These are phyloP conservation scores for Trichoderma sp. DNA, from an alignment of 2,329 filamentous ascomycete species.

Conservation along the genomic window DNA sequence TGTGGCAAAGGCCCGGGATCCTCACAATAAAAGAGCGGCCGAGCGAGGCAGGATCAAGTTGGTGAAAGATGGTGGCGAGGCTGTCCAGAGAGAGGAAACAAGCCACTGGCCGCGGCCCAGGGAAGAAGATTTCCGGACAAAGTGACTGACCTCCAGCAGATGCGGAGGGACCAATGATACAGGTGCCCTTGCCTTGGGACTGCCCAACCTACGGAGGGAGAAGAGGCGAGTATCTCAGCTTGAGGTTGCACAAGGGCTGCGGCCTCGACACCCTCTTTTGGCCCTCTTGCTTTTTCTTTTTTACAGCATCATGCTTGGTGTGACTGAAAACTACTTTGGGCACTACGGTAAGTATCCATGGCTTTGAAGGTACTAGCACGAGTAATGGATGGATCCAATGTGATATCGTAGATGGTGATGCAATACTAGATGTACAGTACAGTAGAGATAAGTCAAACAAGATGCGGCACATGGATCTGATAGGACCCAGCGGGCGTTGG, in stretches of 20 bases:
- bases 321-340: neutral
- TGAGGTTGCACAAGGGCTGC: slow-evolving; percentile 21
- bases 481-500: neutral
- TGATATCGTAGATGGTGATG: neutral
- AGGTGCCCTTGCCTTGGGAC: slow-evolving; percentile 22
- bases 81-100: neutral
- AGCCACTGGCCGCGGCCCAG: neutral
- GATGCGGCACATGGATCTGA: neutral
- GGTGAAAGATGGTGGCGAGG: neutral
- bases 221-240: slow-evolving; percentile 19
- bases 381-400: neutral
- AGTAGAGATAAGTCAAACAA: neutral
- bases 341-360: neutral
- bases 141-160: neutral
- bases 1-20: neutral
- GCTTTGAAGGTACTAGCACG: neutral
- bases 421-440: neutral
- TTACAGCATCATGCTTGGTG: neutral
- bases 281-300: neutral
- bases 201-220: slow-evolving; percentile 1
- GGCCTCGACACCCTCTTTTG: slow-evolving; percentile 2
- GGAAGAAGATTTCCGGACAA: neutral
- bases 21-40: neutral
- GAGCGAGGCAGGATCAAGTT: neutral
- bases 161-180: slow-evolving; percentile 25